Base-by-base conservation (phyloP, 2,329 filamentous ascomycete species). In the Coniochaeta prunicola region DNA sequence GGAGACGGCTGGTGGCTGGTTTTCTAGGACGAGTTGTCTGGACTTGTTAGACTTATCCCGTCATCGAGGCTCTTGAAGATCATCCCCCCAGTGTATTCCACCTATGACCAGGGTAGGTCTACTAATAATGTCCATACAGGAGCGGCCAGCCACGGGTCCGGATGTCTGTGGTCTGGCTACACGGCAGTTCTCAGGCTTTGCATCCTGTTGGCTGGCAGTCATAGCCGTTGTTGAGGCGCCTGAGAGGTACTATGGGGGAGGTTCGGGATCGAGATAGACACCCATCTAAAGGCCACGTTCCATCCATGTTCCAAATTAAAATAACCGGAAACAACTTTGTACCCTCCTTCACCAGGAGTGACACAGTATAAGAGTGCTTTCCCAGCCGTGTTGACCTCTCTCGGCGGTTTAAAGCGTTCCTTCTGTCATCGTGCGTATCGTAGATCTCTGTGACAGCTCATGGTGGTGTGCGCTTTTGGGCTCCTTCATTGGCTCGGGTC, bases 281-380 rank as follows among this genome's bases (percentile, higher is more conserved):
- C 33, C n/a, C 28, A 40, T 38, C 38, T 8, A 13, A 45, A 34
- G 56, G 31, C 48, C 57, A 34, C 60, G 65, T 67, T 67, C 65
- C 65, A 67, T 62, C 59, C 60, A 56, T 59, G 65, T 66, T 67
- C 65, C 64, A 64, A 58, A 48, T 62, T 59, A 58, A 62, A 63
- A 64, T 62, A 64, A 61, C 60, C 63, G 63, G 63, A 63, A 60
- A 54, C 30, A 36, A 36, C 4, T 9, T 7, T 54, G 28, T 12
- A 36, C 53, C 53, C 53, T 54, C 53, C 26, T 28, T 54, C 45
- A 36, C 17, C 30, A 33, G 28, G 17, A 54, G 30, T 12, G 53
- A 33, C 15, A 31, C 53, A 28, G 10, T 50, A 17, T 4, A 8
- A 17, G 21, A 17, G 12, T 17, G 21, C 24, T 5, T 15, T 54